These are phyloP conservation scores for Taphrina betulina DNA, from an alignment of 1,139 yeast genomes.

Conservation along the genomic window DNA sequence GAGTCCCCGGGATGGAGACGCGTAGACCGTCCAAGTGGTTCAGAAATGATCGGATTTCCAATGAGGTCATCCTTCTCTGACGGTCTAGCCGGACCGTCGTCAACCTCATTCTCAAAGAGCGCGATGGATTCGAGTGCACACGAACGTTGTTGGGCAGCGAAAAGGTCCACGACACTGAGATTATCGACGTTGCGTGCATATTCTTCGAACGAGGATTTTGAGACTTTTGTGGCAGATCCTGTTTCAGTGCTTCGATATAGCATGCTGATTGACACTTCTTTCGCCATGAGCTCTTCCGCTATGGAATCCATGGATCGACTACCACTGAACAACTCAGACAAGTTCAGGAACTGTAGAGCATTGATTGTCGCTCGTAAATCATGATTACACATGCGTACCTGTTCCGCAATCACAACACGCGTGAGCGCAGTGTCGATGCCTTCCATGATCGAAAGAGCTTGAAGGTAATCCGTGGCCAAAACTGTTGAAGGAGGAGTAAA, in stretches of 20 bases:
- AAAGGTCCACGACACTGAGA: background rate
- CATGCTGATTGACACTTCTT: background rate
- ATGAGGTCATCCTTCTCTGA: conserved; percentile 3
- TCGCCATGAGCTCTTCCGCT: conserved; percentile 11
- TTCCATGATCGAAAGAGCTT: background rate
- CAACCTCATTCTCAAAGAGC: conserved; percentile 12
- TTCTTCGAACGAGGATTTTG: background rate
- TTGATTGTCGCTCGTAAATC: conserved; percentile 15
- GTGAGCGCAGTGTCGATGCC: background rate
- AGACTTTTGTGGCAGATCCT: background rate
- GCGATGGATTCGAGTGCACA: background rate
- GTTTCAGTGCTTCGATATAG: background rate
- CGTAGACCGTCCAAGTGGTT: conserved; percentile 16
- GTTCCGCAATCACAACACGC: background rate
- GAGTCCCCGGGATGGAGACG: conserved; percentile 13
- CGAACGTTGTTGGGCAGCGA: conserved; percentile 11
- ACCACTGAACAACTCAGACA: background rate
- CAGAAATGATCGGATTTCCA: conserved; percentile 5
- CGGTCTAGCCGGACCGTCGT: conserved; percentile 3
- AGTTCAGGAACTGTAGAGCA: background rate
- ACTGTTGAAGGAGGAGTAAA: background rate
- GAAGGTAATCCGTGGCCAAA: background rate
- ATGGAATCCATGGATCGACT: background rate
- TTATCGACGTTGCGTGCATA: background rate
- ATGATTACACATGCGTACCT: background rate